These are phyloP conservation scores for Colletotrichum coccodes DNA, from an alignment of 2,329 filamentous ascomycete species.

Conservation along the genomic window DNA sequence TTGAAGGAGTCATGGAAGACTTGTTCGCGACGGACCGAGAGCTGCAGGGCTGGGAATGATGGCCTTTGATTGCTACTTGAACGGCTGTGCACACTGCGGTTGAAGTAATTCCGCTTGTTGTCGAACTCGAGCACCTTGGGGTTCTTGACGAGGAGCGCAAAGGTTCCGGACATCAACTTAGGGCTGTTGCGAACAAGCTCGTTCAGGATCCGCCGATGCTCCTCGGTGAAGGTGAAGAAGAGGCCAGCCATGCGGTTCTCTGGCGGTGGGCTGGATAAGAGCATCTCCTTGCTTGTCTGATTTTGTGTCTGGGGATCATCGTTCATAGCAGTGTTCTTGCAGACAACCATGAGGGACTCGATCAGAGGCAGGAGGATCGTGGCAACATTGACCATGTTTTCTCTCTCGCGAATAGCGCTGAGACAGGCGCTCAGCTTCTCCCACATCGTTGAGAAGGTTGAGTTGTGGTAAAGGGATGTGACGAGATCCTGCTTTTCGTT, in stretches of 20 bases:
- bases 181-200: slow-evolving; percentile 97
- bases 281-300: slow-evolving; percentile 68
- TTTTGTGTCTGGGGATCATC: slow-evolving; percentile 62
- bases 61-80: slow-evolving; percentile 77
- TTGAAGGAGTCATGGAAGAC: slow-evolving; percentile 99
- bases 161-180: slow-evolving; percentile 98
- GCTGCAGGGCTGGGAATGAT: slow-evolving; percentile 78
- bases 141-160: slow-evolving; percentile 95
- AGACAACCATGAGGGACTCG: slow-evolving; percentile 98
- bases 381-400: slow-evolving; percentile 96
- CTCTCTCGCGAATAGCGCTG: slow-evolving; percentile 86
- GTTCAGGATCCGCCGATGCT: slow-evolving; percentile 96
- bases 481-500: slow-evolving; percentile 85
- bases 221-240: slow-evolving; percentile 98
- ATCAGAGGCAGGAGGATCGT: slow-evolving; percentile 95
- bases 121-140: slow-evolving; percentile 99
- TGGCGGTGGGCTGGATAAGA: slow-evolving; percentile 77
- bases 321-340: slow-evolving; percentile 92
- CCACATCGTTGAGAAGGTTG: slow-evolving; percentile 92
- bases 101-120: slow-evolving; percentile 99
- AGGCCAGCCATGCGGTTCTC: slow-evolving; percentile 86
- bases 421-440: slow-evolving; percentile 90
- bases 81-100: slow-evolving; percentile 82
- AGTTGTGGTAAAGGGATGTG: slow-evolving; percentile 87
- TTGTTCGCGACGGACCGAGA: slow-evolving; percentile 90